Evolutionary conservation across 805 yeast species (phyloP), one percentile per base, ranked within the genome.

Genomic region (Yarrowia deformans): DNA sequence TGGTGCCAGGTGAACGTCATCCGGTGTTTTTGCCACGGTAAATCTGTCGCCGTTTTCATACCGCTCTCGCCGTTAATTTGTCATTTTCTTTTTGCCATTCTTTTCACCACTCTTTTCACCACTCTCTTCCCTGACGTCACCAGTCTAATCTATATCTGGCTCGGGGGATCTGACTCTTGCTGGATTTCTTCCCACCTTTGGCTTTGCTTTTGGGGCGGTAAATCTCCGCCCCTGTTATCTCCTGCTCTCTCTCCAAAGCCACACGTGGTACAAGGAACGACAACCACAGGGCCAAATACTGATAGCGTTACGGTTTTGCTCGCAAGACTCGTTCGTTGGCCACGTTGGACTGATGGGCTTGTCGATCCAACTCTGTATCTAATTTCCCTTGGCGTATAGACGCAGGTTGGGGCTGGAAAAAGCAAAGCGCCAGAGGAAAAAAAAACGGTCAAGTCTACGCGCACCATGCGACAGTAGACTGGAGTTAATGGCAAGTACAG

Each of bases 271-370:
- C 13, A 16, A 23, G 7, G 10, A 8, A n/a, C 7, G 34, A 23
- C 23, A 9, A 46, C 13, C 50, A 23, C 32, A 23, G 34, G 50
- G 16, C 34, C 32, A 23, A 23, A 23, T 23, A 34, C 34, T 12
- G 50, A 46, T 46, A 46, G 50, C 50, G 50, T 46, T 46, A 46
- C 34, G 16, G n/a, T 46, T 46, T 46, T 46, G 50, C 50, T 46
- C 50, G 50, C 50, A 46, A 46, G 50, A 46, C 50, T 46, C 29
- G 29, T 13, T 19, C 16, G 42, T 13, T 40, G 48, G 7, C 29
- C 13, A 23, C 29, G 54, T 49, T 49, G 54, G 14, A 19, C 13
- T 8, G 37, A 46, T 46, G 54, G 12, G 9, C 19, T 4, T 4
- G 37, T 12, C 37, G 54, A 32, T 49, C 54, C 10, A 49, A 49